Evolutionary conservation across 805 yeast species (phyloP), one percentile per base, ranked within the genome.

Genomic region (Brettanomyces naardenensis): DNA sequence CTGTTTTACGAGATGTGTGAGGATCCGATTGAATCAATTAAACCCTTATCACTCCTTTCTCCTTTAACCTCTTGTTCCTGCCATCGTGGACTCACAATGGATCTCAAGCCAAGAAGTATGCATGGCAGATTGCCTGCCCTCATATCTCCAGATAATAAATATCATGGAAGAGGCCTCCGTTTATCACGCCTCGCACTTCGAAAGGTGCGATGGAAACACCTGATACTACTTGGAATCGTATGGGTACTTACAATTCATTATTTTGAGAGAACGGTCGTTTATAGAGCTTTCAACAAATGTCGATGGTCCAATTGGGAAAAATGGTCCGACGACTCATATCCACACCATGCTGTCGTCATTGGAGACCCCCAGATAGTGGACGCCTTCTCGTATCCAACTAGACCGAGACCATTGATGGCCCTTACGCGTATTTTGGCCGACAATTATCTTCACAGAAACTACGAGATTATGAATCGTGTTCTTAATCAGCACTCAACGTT

Each of bases 341-440:
- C 62, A 5, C 47, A 49, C 37, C 52, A 47, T 29, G 32, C 54
- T 2, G 43, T 56, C 23, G 28, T 92, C 10, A 68, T 86, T 26
- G 97, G 97, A 0, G 99, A 92, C 54, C 98, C 98, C 0, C 99
- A 92, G 57, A 68, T 92, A 31, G 81, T 92, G 51, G 99, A 92
- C 53, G 81, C 69, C 19, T 75, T 83, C 58, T 83, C 97, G 0
- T 92, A 92, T 55, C 95, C 95, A 63, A 88, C 48, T 75, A 80
- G 15, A 44, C 62, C 30, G 19, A 15, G 38, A 65, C 3, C 55
- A 74, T 19, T 71, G 72, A 53, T 68, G 63, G 46, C 45, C 6
- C 18, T 85, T n/a, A 73, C 92, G 1, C 68, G 71, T 44, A 58
- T 65, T 40, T 53, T 86, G 28, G 68, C 83, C 13, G 98, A 92